phyloP scores from a whole-genome alignment of 345 rosid species.

The Crucihimalaya himalaica region DNA sequence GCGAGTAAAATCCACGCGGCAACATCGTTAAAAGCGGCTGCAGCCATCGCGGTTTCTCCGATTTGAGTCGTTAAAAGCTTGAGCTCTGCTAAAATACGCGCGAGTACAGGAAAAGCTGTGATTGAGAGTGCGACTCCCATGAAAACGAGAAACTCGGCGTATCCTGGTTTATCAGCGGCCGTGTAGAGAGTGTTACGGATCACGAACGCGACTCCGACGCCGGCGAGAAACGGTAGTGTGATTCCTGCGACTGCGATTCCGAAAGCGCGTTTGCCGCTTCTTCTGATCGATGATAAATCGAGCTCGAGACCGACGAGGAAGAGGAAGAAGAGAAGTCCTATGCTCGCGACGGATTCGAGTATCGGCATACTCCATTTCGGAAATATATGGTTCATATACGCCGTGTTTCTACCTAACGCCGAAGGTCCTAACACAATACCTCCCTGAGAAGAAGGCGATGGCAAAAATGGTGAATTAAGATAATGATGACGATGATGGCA shows the following conservation, averaged over 20 bases:
- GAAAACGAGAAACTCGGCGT: slow-evolving; percentile 65
- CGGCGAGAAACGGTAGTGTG: slow-evolving; percentile 64
- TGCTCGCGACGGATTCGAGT: slow-evolving; percentile 75
- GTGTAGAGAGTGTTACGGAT: slow-evolving; percentile 49
- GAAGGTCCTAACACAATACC: slow-evolving; percentile 87
- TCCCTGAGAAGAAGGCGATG: slow-evolving; percentile 49
- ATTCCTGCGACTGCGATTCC: slow-evolving; percentile 80
- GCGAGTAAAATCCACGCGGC: slow-evolving; percentile 88
- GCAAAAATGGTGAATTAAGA: neutral
- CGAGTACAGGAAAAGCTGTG: slow-evolving; percentile 92
- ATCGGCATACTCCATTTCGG: slow-evolving; percentile 75
- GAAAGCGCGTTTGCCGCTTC: slow-evolving; percentile 65
- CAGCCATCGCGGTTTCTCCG: slow-evolving; percentile 86
- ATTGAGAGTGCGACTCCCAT: slow-evolving; percentile 95
- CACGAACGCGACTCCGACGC: slow-evolving; percentile 65
- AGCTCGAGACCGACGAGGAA: slow-evolving; percentile 92
- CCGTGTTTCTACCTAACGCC: slow-evolving; percentile 62
- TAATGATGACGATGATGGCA: neutral
- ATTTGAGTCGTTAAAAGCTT: slow-evolving; percentile 67
- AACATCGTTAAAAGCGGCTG: slow-evolving; percentile 90
- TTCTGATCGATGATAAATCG: slow-evolving; percentile 61
- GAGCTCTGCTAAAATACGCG: slow-evolving; percentile 91
- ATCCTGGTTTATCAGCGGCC: slow-evolving; percentile 55
- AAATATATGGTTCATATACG: slow-evolving; percentile 51
- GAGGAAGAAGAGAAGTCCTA: slow-evolving; percentile 86